Evolutionary conservation across 306 rosid species (phyloP).

Genomic region (Quillaja saponaria): DNA sequence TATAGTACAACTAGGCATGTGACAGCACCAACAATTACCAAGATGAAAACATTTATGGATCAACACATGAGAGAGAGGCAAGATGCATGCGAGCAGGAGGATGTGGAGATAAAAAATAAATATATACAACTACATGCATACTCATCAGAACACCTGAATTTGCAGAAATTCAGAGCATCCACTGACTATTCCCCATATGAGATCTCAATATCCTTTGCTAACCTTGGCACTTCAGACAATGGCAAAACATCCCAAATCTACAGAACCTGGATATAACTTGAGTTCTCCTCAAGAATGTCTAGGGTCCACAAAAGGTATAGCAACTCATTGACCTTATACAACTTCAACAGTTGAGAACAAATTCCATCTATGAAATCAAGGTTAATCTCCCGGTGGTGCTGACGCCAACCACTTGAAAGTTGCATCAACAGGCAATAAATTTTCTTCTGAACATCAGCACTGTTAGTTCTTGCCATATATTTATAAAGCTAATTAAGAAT

Average conservation of each 20-base stretch:
- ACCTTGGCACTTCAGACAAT: slow-evolving; percentile 29
- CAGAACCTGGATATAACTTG: slow-evolving; percentile 39
- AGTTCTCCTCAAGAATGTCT: slow-evolving; percentile 42
- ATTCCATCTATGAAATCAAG: slow-evolving; percentile 17
- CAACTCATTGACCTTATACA: slow-evolving; percentile 39
- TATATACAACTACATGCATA: too few species aligned
- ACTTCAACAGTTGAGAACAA: slow-evolving; percentile 40
- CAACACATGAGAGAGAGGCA: too few species aligned
- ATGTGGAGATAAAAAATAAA: too few species aligned
- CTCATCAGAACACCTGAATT: slow-evolving; percentile 32
- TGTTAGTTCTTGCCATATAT: slow-evolving; percentile 33
- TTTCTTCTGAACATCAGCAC: slow-evolving; percentile 31
- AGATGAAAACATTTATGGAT: too few species aligned
- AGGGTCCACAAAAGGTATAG: slow-evolving; percentile 53
- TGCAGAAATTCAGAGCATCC: slow-evolving; percentile 45
- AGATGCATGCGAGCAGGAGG: too few species aligned
- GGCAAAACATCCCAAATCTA: slow-evolving; percentile 52
- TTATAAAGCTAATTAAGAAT: too few species aligned
- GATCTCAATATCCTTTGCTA: slow-evolving; percentile 33
- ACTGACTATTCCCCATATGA: slow-evolving; percentile 29
- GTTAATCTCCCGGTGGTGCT: slow-evolving; percentile 24
- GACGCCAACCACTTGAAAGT: slow-evolving; percentile 60
- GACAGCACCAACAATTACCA: too few species aligned
- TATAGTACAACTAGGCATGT: too few species aligned
- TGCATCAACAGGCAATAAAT: slow-evolving; percentile 40